Base-by-base conservation (phyloP, 495 filamentous ascomycete genomes). In the Penicillium argentinense region DNA sequence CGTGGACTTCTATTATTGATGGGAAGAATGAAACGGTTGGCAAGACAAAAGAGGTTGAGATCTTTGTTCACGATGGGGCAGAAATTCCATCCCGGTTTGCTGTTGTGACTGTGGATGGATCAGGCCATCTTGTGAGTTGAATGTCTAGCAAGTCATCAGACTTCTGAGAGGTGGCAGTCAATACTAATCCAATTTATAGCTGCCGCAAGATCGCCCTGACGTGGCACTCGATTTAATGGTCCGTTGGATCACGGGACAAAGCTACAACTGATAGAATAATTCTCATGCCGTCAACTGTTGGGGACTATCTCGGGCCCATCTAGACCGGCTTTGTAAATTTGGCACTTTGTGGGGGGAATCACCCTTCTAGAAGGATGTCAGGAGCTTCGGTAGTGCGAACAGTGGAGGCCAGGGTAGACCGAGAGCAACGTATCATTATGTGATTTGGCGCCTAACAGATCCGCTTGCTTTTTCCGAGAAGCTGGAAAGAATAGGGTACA, bases 201-300 rank as follows among this genome's bases (percentile, higher is more conserved):
- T 69, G 12, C 67, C 67, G 17, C 63, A 62, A 56, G 54, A 69
- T 48, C 65, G 58, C 1, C 66, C 66, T 1, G 67, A 69, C 28
- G 54, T 67, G 9, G 67, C 65, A 1, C 36, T 66, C 11, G 65
- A 71, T 26, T 45, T 71, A 40, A 56, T 69, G 47, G 47, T 47
- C n/a, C 45, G 67, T 14, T 71, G 67, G 67, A 54, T 71, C 14
- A 40, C 38, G 5, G 64, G 49, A 25, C 52, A 36, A 17, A n/a
- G 51, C 2, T 66, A 64, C 46, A n/a, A n/a, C n/a, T n/a, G n/a
- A n/a, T n/a, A n/a, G n/a, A n/a, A n/a, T n/a, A n/a, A n/a, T n/a
- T n/a, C n/a, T n/a, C n/a, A n/a, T n/a, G n/a, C n/a, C n/a, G n/a
- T n/a, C n/a, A n/a, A n/a, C n/a, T n/a, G n/a, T n/a, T n/a, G n/a